Evolutionary conservation across 2,329 filamentous ascomycete species (phyloP).

Genomic region (Xylariomycetidae sp.): DNA sequence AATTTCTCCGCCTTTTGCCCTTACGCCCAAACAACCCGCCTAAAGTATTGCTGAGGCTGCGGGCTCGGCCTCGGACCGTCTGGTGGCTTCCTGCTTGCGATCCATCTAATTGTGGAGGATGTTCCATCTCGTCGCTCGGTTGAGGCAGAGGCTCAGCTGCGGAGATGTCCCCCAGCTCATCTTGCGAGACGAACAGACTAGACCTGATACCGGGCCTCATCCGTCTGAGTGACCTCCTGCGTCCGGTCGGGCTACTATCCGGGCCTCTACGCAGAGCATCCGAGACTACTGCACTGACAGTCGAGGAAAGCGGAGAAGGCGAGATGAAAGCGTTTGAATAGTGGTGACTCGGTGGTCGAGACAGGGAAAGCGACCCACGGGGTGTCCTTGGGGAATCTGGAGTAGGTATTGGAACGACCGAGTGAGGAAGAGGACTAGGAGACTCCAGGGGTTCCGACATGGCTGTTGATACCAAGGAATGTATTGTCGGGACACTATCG

Average conservation of each 20-base stretch:
- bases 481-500: conserved; percentile 26
- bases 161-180: conserved; percentile 21
- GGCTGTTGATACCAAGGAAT: conserved; percentile 20
- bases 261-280: conserved; percentile 44
- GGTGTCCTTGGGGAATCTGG: conserved; percentile 23
- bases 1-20: conserved; percentile 20
- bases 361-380: conserved; percentile 26
- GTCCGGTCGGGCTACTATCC: conserved; percentile 32
- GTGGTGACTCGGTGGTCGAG: conserved; percentile 31
- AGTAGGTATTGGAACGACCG: conserved; percentile 15
- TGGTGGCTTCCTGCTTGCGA: conserved; percentile 7
- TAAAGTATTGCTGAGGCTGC: conserved; percentile 34
- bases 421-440: conserved; percentile 12
- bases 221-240: conserved; percentile 39
- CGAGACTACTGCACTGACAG: conserved; percentile 51
- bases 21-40: conserved; percentile 29
- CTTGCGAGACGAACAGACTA: conserved; percentile 48
- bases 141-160: conserved; percentile 17
- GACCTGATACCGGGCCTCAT: conserved; percentile 45
- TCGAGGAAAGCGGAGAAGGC: conserved; percentile 54
- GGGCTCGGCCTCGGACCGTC: conserved; percentile 27
- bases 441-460: conserved; percentile 22
- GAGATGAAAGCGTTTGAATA: conserved; percentile 48
- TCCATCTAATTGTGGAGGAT: conserved; percentile 15
- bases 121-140: conserved; percentile 10